A percentile compares a stretch with the other conserved stretches of the same genome.
phyloP scores from a whole-genome alignment of 108 stramenopile genomes.

The Skeletonema costatum region DNA sequence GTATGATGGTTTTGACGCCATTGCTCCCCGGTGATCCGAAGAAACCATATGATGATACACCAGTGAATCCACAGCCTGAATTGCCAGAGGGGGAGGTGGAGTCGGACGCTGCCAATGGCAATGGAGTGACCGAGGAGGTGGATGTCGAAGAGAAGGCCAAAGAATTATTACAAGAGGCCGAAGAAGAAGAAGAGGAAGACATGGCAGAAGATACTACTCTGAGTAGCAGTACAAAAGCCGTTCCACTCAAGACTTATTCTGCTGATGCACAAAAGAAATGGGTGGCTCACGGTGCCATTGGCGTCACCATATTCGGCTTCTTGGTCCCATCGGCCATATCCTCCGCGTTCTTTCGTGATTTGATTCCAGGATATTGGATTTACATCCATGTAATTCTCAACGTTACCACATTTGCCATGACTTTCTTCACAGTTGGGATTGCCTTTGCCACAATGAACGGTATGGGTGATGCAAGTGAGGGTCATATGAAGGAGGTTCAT shows the following conservation, averaged over 20 bases:
- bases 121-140: not conserved
- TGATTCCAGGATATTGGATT: conserved; percentile 60
- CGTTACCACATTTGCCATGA: conserved; percentile 43
- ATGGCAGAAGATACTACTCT: not conserved
- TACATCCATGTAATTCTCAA: conserved; percentile 66
- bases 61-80: not conserved
- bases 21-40: not conserved
- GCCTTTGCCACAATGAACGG: conserved; percentile 20
- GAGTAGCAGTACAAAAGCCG: not conserved
- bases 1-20: not conserved
- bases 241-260: not conserved
- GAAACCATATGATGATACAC: too few relatives aligned
- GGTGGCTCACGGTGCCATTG: conserved; percentile 57
- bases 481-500: conserved; percentile 56
- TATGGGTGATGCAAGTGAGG: conserved; percentile 27
- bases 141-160: not conserved
- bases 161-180: not conserved
- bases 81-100: not conserved
- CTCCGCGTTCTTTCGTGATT: conserved; percentile 54
- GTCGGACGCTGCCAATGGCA: not conserved
- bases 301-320: conserved; percentile 45
- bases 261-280: not conserved
- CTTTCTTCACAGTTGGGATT: conserved; percentile 36
- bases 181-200: not conserved
- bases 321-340: conserved; percentile 54